Evolutionary conservation across 495 filamentous ascomycete species (phyloP), one percentile per base, ranked within the genome.

Genomic region (Penicillium pancosmium): DNA sequence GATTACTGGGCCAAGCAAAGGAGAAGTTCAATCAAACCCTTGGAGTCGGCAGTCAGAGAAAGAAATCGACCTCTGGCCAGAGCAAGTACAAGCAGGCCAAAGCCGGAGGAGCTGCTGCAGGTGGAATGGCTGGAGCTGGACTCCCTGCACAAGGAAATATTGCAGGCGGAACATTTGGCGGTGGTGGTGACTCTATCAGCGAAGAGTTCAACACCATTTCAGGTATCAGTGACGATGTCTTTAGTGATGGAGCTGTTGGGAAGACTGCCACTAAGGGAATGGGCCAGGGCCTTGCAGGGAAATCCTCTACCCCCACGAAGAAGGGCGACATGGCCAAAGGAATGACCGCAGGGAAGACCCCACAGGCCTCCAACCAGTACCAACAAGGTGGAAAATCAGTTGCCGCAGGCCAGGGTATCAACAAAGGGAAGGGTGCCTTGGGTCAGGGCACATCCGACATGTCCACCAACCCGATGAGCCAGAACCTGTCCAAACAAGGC

Each of bases 141-240:
- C 19, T 48, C 11, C 21, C 46, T 25, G 46, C n/a, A 44, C 15
- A 44, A 18, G 41, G 41, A 16, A 19, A 19, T 19, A 44, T 16
- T 44, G 41, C 46, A 23, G 46, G 46, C 23, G 46, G 46, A 48
- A 48, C 18, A 0, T 48, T 48, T n/a, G 46, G 46, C 8, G 46
- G 46, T n/a, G 23, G 23, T n/a, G 23, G 23, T n/a, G 50, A 38
- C n/a, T 57, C 52, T 31, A 50, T 36, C 31, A 44, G 31, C 13
- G 46, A 67, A 2, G 64, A 67, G 31, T 55, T 64, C 19, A 21
- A 41, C 11, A 53, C 54, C 8, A 55, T 59, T 13, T 35, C 49
- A 11, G 51, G 57, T 36, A 61, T 64, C n/a, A 43, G 50, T 23
- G 40, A 54, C 11, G 61, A 59, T 44, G 58, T 67, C 9, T 67